These are phyloP conservation scores for Entophlyctis luteolus DNA, from an alignment of 192 early-diverging fungal genomes.

Conservation along the genomic window DNA sequence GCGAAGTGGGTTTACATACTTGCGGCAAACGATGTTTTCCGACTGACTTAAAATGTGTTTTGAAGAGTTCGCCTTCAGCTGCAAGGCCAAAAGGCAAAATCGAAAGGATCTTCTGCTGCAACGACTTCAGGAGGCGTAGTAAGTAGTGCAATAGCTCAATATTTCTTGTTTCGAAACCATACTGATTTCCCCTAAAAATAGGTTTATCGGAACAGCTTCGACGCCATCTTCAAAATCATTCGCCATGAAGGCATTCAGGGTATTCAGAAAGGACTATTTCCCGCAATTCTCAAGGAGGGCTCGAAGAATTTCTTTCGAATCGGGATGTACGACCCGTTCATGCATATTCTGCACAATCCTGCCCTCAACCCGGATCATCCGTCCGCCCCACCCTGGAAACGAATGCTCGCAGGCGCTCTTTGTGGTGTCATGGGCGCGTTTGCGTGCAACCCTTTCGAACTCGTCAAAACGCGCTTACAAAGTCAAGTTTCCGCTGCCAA, in stretches of 20 bases:
- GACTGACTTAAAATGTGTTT: no score
- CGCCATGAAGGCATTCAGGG: conserved; percentile 63
- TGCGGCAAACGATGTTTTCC: no score
- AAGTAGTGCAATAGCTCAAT: neutral
- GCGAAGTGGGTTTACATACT: conserved; percentile 51
- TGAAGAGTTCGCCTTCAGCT: conserved; percentile 65
- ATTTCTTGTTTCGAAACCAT: conserved; percentile 4
- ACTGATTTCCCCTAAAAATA: neutral
- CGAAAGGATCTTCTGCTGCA: conserved; percentile 16
- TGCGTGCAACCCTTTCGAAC: conserved; percentile 71
- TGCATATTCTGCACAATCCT: conserved; percentile 58
- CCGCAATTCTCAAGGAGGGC: conserved; percentile 67
- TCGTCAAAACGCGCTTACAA: conserved; percentile 71
- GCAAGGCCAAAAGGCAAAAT: conserved; percentile 55
- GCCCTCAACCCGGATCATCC: conserved; percentile 36
- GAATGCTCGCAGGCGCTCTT: conserved; percentile 67
- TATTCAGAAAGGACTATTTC: conserved; percentile 67
- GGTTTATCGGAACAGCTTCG: conserved; percentile 65
- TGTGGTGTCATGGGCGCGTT: conserved; percentile 75
- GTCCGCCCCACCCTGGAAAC: conserved; percentile 68
- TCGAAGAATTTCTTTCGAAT: conserved; percentile 74
- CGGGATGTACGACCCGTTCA: conserved; percentile 71
- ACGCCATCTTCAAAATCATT: conserved; percentile 64
- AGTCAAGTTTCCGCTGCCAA: conserved; percentile 38
- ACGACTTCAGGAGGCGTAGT: conserved; percentile 15